phyloP scores from a whole-genome alignment of 2,329 filamentous ascomycete genomes.

The Shiraia bambusicola region DNA sequence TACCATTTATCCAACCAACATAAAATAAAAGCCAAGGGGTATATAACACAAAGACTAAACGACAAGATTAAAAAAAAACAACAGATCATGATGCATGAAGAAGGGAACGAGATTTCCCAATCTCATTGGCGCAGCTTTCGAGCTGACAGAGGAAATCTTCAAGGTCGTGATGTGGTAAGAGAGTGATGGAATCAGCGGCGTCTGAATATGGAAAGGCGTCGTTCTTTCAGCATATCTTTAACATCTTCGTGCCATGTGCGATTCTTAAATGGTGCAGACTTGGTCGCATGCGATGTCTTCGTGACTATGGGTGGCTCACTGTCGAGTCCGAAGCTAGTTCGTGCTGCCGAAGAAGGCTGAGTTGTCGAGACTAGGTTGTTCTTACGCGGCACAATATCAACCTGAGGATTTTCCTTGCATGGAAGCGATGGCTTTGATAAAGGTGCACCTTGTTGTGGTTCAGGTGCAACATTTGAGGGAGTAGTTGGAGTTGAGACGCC shows the following conservation, averaged over 20 bases:
- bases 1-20: too few species aligned
- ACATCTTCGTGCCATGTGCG: constrained; percentile 8
- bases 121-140: too few species aligned
- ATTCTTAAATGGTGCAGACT: constrained; percentile 9
- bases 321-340: not conserved
- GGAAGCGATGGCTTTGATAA: not conserved
- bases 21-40: too few species aligned
- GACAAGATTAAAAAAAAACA: too few species aligned
- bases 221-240: constrained; percentile 13
- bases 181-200: constrained; percentile 4
- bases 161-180: constrained; percentile 1
- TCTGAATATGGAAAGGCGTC: constrained; percentile 14
- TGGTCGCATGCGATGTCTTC: constrained; percentile 7
- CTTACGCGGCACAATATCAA: not conserved
- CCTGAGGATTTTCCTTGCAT: constrained; percentile 1
- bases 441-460: not conserved
- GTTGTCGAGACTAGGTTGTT: not conserved
- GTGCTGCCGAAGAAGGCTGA: not conserved
- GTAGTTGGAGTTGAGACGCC: constrained; percentile 16
- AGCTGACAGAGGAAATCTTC: constrained; percentile 3
- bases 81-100: too few species aligned
- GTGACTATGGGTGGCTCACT: constrained; percentile 6
- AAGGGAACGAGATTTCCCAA: too few species aligned
- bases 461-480: constrained; percentile 4
- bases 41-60: too few species aligned